These are phyloP conservation scores for Nicotiana attenuata DNA, from an alignment of 257 asterid species.

Conservation along the genomic window DNA sequence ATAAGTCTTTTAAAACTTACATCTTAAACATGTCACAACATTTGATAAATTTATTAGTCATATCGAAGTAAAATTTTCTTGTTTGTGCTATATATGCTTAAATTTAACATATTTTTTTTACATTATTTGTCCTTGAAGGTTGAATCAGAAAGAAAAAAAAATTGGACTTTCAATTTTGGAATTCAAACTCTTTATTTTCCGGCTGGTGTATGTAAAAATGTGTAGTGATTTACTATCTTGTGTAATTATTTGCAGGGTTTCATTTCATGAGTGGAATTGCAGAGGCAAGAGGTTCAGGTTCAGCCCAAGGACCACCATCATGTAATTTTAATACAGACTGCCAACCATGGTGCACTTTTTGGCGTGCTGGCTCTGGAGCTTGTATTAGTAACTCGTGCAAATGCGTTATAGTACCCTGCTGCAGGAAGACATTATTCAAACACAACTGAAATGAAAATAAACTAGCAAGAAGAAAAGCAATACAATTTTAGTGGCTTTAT, in stretches of 20 bases:
- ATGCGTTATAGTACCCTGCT: neutral
- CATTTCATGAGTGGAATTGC: neutral
- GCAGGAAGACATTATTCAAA: neutral
- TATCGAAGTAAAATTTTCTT: neutral
- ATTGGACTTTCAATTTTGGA: no score
- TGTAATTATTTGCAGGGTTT: neutral
- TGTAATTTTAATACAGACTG: neutral
- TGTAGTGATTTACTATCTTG: neutral
- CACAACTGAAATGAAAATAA: neutral
- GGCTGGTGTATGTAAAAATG: neutral
- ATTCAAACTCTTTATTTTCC: neutral
- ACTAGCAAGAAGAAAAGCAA: neutral
- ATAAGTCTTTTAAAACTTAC: no score
- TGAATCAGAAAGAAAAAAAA: neutral
- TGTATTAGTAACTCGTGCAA: neutral
- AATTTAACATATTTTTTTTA: neutral
- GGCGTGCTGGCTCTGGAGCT: neutral
- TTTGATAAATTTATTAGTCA: neutral
- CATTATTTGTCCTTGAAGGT: neutral
- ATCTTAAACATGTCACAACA: no score
- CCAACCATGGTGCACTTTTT: neutral
- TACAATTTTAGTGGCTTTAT: neutral
- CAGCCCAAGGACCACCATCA: neutral
- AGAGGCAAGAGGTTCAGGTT: neutral
- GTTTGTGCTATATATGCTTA: neutral